Evolutionary conservation across 2,329 filamentous ascomycete species (phyloP).

Genomic region (Monosporascus sp.): DNA sequence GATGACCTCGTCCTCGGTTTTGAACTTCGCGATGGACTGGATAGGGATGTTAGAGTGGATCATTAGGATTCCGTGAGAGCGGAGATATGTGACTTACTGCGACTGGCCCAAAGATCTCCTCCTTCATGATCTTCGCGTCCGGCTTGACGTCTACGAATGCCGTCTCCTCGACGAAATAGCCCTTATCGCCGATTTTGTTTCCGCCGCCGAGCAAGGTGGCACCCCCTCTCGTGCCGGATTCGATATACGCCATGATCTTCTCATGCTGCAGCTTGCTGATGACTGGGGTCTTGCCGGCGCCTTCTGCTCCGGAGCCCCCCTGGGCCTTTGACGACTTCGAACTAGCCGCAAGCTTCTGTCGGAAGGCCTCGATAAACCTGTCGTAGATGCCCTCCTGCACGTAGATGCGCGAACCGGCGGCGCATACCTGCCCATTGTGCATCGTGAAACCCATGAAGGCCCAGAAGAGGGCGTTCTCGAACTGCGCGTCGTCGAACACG

Average conservation of each 20-base stretch:
- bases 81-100: slow-evolving; percentile 22
- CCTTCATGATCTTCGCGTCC: slow-evolving; percentile 83
- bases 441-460: slow-evolving; percentile 63
- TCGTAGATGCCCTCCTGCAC: slow-evolving; percentile 82
- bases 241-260: slow-evolving; percentile 75
- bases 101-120: slow-evolving; percentile 88
- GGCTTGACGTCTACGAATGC: slow-evolving; percentile 75
- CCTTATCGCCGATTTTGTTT: slow-evolving; percentile 64
- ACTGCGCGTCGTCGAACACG: slow-evolving; percentile 69
- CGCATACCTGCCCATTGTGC: slow-evolving; percentile 60
- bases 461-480: slow-evolving; percentile 68
- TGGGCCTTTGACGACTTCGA: too few relatives aligned
- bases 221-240: slow-evolving; percentile 54
- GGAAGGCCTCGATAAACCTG: slow-evolving; percentile 74
- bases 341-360: slow-evolving; percentile 55
- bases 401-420: slow-evolving; percentile 73
- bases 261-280: slow-evolving; percentile 78
- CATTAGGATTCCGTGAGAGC: background rate
- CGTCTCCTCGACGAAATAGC: slow-evolving; percentile 84
- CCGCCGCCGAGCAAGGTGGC: slow-evolving; percentile 54
- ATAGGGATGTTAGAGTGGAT: background rate
- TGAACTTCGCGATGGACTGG: slow-evolving; percentile 53
- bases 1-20: slow-evolving; percentile 59
- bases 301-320: slow-evolving; percentile 36
- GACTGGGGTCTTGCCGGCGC: slow-evolving; percentile 81